A percentile compares a stretch with the other conserved stretches of the same genome.
Conservation (phyloP, 805 yeast species). For the Candida stauntonica region DNA sequence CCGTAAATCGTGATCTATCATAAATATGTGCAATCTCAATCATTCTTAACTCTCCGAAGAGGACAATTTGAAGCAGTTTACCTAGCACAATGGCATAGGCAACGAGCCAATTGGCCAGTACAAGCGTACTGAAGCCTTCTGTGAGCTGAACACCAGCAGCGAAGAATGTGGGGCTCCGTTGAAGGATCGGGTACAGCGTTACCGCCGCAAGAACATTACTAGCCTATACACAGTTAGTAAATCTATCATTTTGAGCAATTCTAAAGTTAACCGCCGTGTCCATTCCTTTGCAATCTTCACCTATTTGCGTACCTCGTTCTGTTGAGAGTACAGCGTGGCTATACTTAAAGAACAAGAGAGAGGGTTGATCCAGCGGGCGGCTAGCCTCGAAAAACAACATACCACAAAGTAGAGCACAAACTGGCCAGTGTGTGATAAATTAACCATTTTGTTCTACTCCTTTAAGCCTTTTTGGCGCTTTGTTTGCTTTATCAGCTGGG, state of each 20-base stretch:
- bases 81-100: constrained; percentile 36
- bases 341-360: no score
- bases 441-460: constrained; percentile 3
- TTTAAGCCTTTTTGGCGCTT: background rate
- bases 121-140: constrained; percentile 42
- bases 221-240: constrained; percentile 18
- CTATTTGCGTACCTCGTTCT: no score
- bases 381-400: background rate
- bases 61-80: constrained; percentile 42
- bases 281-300: background rate
- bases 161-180: constrained; percentile 40
- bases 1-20: constrained; percentile 60
- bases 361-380: background rate
- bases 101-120: constrained; percentile 42
- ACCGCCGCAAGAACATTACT: constrained; percentile 34
- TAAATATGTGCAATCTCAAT: constrained; percentile 73
- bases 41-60: constrained; percentile 73
- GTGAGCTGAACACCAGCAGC: constrained; percentile 45
- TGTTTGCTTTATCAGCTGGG: background rate
- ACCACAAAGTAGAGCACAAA: constrained; percentile 17
- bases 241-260: background rate
- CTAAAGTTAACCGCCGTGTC: background rate
- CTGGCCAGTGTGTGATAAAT: constrained; percentile 16
- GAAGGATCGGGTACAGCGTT: constrained; percentile 35
- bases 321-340: no score